These are phyloP conservation scores for Tricholoma hemisulphureum DNA, from an alignment of 768 basidiomycete species.

Conservation along the genomic window DNA sequence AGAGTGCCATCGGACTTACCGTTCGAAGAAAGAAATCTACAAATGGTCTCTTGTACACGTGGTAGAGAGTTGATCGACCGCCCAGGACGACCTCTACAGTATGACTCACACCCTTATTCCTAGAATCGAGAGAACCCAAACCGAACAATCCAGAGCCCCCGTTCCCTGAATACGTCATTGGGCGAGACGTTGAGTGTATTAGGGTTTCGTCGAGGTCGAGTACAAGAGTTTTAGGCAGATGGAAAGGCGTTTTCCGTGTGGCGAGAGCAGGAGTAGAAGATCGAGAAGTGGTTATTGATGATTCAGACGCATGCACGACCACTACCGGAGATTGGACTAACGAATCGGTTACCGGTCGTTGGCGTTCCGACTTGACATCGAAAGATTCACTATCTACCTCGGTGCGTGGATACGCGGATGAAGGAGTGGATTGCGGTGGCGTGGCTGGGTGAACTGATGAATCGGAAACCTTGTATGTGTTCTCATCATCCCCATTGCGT, in stretches of 20 bases:
- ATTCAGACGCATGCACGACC: slow-evolving; percentile 14
- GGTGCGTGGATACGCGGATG: slow-evolving; percentile 1
- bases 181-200: slow-evolving; percentile 93
- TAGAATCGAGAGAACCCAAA: slow-evolving; percentile 47
- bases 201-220: slow-evolving; percentile 98
- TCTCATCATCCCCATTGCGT: neutral
- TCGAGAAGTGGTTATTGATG: slow-evolving; percentile 33
- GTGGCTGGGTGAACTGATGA: neutral
- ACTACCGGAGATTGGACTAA: slow-evolving; percentile 11
- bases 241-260: slow-evolving; percentile 67
- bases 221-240: slow-evolving; percentile 89
- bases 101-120: slow-evolving; percentile 72
- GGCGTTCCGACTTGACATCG: slow-evolving; percentile 7
- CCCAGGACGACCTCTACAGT: slow-evolving; percentile 92
- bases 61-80: slow-evolving; percentile 88
- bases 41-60: slow-evolving; percentile 98
- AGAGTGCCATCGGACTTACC: slow-evolving; percentile 44
- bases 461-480: neutral
- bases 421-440: neutral
- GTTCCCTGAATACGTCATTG: slow-evolving; percentile 48
- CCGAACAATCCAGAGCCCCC: slow-evolving; percentile 63
- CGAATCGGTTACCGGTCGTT: neutral
- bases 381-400: slow-evolving; percentile 9
- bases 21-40: slow-evolving; percentile 93
- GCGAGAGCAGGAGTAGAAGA: slow-evolving; percentile 50